Evolutionary conservation across 768 basidiomycete genomes (phyloP).

Genomic region (Dictyophora rubrovolvata): DNA sequence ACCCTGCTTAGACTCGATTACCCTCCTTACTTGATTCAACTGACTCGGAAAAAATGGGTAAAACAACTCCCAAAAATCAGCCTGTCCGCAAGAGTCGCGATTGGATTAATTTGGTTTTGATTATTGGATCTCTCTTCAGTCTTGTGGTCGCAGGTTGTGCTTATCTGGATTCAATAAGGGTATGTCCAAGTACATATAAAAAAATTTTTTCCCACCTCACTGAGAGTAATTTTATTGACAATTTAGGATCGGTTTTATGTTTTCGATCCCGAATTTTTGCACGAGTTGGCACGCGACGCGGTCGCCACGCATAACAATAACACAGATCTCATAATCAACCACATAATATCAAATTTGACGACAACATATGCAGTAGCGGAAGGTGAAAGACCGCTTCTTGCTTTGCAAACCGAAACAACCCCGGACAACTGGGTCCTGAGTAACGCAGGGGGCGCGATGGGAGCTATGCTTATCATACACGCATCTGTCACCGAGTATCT

Average conservation of each 20-base stretch:
- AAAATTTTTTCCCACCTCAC: too few relatives aligned
- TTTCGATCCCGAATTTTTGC: conserved; percentile 61
- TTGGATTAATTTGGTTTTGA: not conserved
- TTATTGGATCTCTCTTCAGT: conserved; percentile 5
- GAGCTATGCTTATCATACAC: conserved; percentile 96
- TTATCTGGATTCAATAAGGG: conserved; percentile 10
- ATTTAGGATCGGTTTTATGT: conserved; percentile 78
- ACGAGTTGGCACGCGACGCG: conserved; percentile 65
- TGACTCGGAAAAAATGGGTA: not conserved
- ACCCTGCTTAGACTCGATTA: not conserved
- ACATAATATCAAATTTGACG: conserved; percentile 76
- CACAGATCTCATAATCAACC: conserved; percentile 62
- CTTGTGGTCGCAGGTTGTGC: conserved; percentile 7
- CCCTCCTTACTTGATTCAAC: not conserved
- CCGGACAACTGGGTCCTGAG: conserved; percentile 69
- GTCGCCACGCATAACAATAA: conserved; percentile 56
- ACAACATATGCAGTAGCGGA: conserved; percentile 51
- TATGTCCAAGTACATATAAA: not conserved
- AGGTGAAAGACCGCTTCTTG: conserved; percentile 38
- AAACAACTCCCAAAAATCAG: not conserved
- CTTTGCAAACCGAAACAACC: conserved; percentile 37
- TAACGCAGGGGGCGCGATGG: conserved; percentile 98
- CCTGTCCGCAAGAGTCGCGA: not conserved
- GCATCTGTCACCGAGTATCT: conserved; percentile 95
- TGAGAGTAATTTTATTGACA: not conserved